Evolutionary conservation across 768 basidiomycete genomes (phyloP).

Genomic region (Filobasidium floriforme): DNA sequence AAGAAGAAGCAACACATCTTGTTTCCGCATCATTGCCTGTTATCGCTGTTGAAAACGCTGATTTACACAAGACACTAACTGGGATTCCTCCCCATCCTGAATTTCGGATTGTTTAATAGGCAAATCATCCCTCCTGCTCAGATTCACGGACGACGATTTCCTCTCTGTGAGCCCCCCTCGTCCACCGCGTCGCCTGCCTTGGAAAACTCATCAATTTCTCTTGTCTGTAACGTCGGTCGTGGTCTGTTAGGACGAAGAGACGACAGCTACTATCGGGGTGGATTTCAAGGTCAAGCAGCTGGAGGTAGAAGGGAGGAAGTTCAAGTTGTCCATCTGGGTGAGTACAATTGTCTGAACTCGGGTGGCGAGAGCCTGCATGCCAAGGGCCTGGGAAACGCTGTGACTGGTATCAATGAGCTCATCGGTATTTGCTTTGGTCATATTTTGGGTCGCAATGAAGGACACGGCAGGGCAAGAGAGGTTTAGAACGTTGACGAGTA

Average conservation of each 20-base stretch:
- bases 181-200: too few relatives aligned
- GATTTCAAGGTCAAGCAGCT: conserved; percentile 47
- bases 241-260: conserved; percentile 53
- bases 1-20: too few relatives aligned
- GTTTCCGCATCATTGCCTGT: not conserved
- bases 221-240: conserved; percentile 28
- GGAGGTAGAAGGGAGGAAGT: conserved; percentile 39
- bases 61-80: not conserved
- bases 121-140: conserved; percentile 62
- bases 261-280: conserved; percentile 46
- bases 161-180: conserved; percentile 54
- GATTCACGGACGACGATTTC: conserved; percentile 97
- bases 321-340: conserved; percentile 94
- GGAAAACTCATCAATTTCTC: conserved; percentile 56
- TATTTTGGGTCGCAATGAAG: conserved; percentile 48
- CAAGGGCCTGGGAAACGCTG: not conserved
- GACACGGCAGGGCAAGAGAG: conserved; percentile 96
- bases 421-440: too few relatives aligned
- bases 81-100: not conserved
- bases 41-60: not conserved
- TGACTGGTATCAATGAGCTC: too few relatives aligned
- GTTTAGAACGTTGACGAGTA: conserved; percentile 88
- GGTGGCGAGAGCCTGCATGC: not conserved
- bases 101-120: conserved; percentile 28
- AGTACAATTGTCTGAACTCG: conserved; percentile 40